Conservation (phyloP, 1,284 basidiomycete genomes). For the Irpex sp. region DNA sequence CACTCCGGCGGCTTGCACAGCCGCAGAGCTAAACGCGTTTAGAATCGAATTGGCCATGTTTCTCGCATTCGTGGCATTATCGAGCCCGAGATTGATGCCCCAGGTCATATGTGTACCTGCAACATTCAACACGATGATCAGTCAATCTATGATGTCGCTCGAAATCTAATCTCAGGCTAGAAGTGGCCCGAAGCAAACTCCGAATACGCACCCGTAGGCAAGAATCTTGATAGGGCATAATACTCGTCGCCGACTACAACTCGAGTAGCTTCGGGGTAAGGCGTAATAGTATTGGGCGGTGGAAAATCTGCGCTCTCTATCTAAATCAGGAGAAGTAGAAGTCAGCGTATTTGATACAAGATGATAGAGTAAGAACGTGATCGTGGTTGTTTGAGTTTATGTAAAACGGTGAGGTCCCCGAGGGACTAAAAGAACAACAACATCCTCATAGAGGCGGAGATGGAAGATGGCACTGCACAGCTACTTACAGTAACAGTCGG, state of each 20-base stretch:
- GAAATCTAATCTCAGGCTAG: neutral
- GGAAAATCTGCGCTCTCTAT: constrained; percentile 46
- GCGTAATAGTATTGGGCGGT: constrained; percentile 40
- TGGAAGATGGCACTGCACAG: neutral
- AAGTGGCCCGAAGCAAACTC: neutral
- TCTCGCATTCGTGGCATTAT: constrained; percentile 54
- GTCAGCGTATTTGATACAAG: neutral
- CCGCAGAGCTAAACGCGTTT: constrained; percentile 44
- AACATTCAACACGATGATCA: neutral
- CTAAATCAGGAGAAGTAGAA: constrained; percentile 20
- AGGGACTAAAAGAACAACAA: neutral
- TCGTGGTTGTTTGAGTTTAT: neutral
- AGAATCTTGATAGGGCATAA: constrained; percentile 51
- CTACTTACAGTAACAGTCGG: constrained; percentile 35
- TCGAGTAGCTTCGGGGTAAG: constrained; percentile 60
- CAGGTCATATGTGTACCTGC: constrained; percentile 59
- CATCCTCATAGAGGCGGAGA: neutral
- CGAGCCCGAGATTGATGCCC: constrained; percentile 62
- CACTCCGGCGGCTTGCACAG: constrained; percentile 42
- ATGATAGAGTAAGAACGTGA: neutral
- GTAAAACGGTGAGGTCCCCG: neutral
- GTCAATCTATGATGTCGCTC: neutral
- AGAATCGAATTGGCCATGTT: constrained; percentile 56
- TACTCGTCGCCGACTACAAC: constrained; percentile 58
- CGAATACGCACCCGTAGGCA: constrained; percentile 42